phyloP scores from a whole-genome alignment of 2,329 filamentous ascomycete genomes.

The Fusarium sp. region DNA sequence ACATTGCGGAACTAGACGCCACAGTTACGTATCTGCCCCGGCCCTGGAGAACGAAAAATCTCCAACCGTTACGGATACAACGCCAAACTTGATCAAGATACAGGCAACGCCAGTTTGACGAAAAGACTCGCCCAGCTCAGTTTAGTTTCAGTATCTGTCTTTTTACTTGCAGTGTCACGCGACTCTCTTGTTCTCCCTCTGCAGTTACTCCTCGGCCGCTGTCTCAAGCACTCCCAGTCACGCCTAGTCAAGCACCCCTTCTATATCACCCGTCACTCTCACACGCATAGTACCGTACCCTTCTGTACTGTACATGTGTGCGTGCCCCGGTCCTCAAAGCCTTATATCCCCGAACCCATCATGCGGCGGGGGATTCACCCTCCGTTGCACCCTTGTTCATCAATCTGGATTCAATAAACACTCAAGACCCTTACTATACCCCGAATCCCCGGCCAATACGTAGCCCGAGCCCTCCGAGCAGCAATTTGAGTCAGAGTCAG shows the following conservation, averaged over 20 bases:
- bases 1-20: slow-evolving; percentile 25
- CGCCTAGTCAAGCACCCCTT: slow-evolving; percentile 1
- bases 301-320: slow-evolving; percentile 37
- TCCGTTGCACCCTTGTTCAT: slow-evolving; percentile 66
- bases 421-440: slow-evolving; percentile 45
- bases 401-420: slow-evolving; percentile 70
- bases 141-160: slow-evolving; percentile 20
- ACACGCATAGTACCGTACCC: slow-evolving; percentile 36
- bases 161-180: slow-evolving; percentile 40
- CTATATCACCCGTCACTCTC: slow-evolving; percentile 39
- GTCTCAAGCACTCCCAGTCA: slow-evolving; percentile 28
- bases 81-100: slow-evolving; percentile 37
- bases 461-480: slow-evolving; percentile 38
- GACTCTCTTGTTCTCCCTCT: slow-evolving; percentile 27
- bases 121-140: slow-evolving; percentile 24
- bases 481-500: slow-evolving; percentile 30
- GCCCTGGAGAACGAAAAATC: slow-evolving; percentile 36
- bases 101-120: slow-evolving; percentile 18
- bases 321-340: slow-evolving; percentile 42
- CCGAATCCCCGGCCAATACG: slow-evolving; percentile 41
- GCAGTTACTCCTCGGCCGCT: slow-evolving; percentile 3
- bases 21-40: slow-evolving; percentile 39
- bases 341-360: slow-evolving; percentile 51
- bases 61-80: slow-evolving; percentile 27
- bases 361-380: slow-evolving; percentile 69